A percentile compares a stretch with the other conserved stretches of the same genome.
phyloP scores from a whole-genome alignment of 768 basidiomycete species.

The Boletus sensibilis region DNA sequence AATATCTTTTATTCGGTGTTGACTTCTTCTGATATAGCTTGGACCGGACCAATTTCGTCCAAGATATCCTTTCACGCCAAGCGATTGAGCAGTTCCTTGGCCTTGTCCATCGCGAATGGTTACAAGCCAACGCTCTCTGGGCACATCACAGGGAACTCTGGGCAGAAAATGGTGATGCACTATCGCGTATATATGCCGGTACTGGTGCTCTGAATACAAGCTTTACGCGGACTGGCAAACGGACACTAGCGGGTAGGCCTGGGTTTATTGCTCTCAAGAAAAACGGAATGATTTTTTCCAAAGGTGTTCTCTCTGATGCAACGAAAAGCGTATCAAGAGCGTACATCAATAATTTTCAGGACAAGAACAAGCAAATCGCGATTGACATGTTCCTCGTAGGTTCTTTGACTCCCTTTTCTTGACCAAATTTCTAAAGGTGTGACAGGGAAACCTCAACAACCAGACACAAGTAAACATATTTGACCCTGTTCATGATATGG shows the following conservation, averaged over 20 bases:
- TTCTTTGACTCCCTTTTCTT: constrained; percentile 6
- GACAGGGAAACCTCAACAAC: constrained; percentile 86
- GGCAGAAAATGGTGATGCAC: constrained; percentile 95
- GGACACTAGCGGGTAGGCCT: constrained; percentile 76
- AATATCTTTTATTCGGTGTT: not conserved
- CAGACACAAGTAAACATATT: constrained; percentile 89
- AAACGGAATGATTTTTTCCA: constrained; percentile 6
- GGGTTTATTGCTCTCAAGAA: not conserved
- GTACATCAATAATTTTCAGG: constrained; percentile 97
- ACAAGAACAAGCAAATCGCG: constrained; percentile 88
- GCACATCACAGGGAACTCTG: constrained; percentile 87
- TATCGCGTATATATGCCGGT: constrained; percentile 93
- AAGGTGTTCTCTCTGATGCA: constrained; percentile 90
- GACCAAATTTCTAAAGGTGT: not conserved
- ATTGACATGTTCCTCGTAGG: constrained; percentile 94
- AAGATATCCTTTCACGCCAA: constrained; percentile 87
- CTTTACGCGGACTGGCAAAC: constrained; percentile 92
- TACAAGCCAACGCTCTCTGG: constrained; percentile 70
- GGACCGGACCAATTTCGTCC: constrained; percentile 96
- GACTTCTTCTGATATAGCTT: constrained; percentile 49
- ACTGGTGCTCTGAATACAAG: constrained; percentile 94
- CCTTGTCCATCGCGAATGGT: constrained; percentile 77
- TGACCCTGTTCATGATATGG: constrained; percentile 90
- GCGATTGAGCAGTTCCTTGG: constrained; percentile 80
- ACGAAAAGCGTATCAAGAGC: constrained; percentile 95